phyloP scores from a whole-genome alignment of 305 asterid genomes.

The Solanum hybrid region DNA sequence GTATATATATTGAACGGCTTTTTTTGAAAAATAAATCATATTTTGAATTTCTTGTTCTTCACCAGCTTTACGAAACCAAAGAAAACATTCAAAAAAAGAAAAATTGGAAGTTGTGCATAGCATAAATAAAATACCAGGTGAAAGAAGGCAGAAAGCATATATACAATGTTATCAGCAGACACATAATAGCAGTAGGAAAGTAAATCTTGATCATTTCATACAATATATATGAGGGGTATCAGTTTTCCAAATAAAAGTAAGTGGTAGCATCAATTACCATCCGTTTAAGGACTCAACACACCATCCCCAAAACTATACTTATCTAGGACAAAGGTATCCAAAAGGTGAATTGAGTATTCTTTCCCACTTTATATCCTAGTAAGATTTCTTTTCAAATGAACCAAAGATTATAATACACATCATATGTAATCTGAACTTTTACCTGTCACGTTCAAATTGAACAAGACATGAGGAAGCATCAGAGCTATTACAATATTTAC shows the following conservation, averaged over 20 bases:
- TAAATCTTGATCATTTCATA: background rate
- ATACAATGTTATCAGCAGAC: background rate
- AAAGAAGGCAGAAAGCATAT: background rate
- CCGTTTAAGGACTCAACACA: background rate
- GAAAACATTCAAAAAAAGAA: background rate
- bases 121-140: background rate
- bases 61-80: background rate
- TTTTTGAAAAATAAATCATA: background rate
- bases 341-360: background rate
- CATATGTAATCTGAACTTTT: slow-evolving; percentile 2
- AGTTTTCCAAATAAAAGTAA: background rate
- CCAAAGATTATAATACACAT: background rate
- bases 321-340: background rate
- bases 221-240: background rate
- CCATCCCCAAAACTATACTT: background rate
- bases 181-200: background rate
- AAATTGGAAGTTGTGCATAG: background rate
- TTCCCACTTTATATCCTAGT: background rate
- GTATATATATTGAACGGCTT: background rate
- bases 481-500: slow-evolving; percentile 68
- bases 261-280: background rate
- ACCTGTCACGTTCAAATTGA: slow-evolving; percentile 88
- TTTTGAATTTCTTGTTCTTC: background rate
- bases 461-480: slow-evolving; percentile 96
- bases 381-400: background rate